Conservation (phyloP, 495 filamentous ascomycete genomes). For the Hyaloscypha finlandica region DNA sequence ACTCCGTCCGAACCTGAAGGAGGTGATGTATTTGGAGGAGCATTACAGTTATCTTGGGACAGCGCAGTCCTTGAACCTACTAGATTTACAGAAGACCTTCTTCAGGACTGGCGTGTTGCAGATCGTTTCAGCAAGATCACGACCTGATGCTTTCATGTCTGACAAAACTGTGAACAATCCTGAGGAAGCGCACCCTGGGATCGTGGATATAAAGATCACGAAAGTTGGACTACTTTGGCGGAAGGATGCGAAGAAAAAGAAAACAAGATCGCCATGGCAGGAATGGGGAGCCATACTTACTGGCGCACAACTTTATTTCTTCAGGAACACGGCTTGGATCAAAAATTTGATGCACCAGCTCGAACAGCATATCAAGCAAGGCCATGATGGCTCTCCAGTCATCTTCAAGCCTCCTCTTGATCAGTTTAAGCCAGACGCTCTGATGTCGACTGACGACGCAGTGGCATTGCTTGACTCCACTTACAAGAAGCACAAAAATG, state of each 20-base stretch:
- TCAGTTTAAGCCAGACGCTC: slow-evolving; percentile 87
- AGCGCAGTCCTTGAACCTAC: slow-evolving; percentile 69
- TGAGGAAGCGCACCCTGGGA: slow-evolving; percentile 82
- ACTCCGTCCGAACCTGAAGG: slow-evolving; percentile 80
- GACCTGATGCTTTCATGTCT: slow-evolving; percentile 92
- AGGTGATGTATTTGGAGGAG: slow-evolving; percentile 90
- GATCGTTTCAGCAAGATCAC: slow-evolving; percentile 88
- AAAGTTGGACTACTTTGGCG: slow-evolving; percentile 97
- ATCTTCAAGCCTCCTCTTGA: slow-evolving; percentile 88
- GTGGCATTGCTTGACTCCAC: slow-evolving; percentile 83
- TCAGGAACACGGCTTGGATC: slow-evolving; percentile 90
- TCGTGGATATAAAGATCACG: slow-evolving; percentile 96
- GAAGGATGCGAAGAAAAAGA: slow-evolving; percentile 93
- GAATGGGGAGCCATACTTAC: slow-evolving; percentile 98
- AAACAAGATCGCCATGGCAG: slow-evolving; percentile 93
- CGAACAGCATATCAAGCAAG: slow-evolving; percentile 72
- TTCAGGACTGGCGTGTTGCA: slow-evolving; percentile 89
- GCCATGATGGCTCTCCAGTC: slow-evolving; percentile 66
- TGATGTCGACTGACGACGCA: slow-evolving; percentile 89
- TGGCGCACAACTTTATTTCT: slow-evolving; percentile 94
- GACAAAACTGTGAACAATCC: slow-evolving; percentile 82
- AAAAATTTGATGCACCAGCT: slow-evolving; percentile 86
- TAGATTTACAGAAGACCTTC: slow-evolving; percentile 80
- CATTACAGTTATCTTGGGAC: slow-evolving; percentile 87
- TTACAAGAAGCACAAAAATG: slow-evolving; percentile 96